phyloP scores from a whole-genome alignment of 2,329 filamentous ascomycete genomes.

The Aspergillus jensenii region DNA sequence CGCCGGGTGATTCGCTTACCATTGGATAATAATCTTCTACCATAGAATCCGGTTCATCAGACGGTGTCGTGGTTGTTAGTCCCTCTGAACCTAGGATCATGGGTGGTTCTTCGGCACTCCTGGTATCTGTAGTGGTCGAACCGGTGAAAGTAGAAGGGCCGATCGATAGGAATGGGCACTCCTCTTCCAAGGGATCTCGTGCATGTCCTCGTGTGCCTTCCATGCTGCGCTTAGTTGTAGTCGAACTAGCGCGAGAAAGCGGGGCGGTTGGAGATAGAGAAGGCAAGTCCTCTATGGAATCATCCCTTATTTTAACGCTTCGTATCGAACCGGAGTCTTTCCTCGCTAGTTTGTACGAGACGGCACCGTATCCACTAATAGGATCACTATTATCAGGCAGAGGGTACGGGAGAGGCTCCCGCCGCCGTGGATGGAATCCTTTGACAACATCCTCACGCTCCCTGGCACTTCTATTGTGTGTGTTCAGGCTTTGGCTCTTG shows the following conservation, averaged over 20 bases:
- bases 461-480: constrained; percentile 50
- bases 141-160: constrained; percentile 57
- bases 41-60: constrained; percentile 26
- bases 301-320: constrained; percentile 19
- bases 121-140: constrained; percentile 15
- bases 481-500: constrained; percentile 40
- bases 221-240: constrained; percentile 37
- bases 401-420: constrained; percentile 4
- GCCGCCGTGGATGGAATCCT: constrained; percentile 48
- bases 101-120: constrained; percentile 8
- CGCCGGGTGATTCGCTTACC: constrained; percentile 81
- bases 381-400: constrained; percentile 15
- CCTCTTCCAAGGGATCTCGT: constrained; percentile 64
- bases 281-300: constrained; percentile 20
- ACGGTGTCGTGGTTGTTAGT: constrained; percentile 31
- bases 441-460: constrained; percentile 54
- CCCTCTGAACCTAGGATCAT: constrained; percentile 25
- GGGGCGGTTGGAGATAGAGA: constrained; percentile 29
- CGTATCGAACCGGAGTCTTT: constrained; percentile 28
- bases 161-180: constrained; percentile 72
- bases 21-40: constrained; percentile 35
- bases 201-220: constrained; percentile 60
- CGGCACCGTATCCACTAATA: constrained; percentile 14
- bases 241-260: constrained; percentile 30
- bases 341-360: constrained; percentile 20